These are phyloP conservation scores for Papiliotrema fonsecae DNA, from an alignment of 1,284 basidiomycete genomes.

Conservation along the genomic window DNA sequence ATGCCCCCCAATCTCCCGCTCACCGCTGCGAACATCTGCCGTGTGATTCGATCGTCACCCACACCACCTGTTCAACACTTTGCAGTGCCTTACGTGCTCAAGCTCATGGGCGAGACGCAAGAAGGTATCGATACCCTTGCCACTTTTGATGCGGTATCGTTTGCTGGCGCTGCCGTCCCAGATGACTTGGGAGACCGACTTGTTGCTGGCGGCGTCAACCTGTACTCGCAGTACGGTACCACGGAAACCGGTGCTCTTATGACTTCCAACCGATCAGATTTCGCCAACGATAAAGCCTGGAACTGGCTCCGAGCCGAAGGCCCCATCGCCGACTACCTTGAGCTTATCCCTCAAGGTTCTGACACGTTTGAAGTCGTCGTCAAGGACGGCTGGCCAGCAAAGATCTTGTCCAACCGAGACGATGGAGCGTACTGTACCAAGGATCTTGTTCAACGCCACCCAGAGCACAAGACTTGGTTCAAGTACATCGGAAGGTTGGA, in stretches of 20 bases:
- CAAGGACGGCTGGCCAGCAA: conserved; percentile 56
- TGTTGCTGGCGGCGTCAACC: conserved; percentile 53
- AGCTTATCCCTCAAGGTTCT: conserved; percentile 51
- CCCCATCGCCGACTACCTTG: conserved; percentile 49
- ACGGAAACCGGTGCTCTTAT: conserved; percentile 47
- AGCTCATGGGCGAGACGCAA: conserved; percentile 54
- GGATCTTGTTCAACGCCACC: conserved; percentile 56
- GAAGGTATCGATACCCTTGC: conserved; percentile 52
- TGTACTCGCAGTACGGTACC: conserved; percentile 57
- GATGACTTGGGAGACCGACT: conserved; percentile 58
- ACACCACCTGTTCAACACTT: conserved; percentile 45
- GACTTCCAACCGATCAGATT: conserved; percentile 53
- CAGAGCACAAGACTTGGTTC: conserved; percentile 49
- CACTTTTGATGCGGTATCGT: conserved; percentile 54
- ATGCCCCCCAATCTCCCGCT: conserved; percentile 56
- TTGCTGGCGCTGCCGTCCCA: conserved; percentile 44
- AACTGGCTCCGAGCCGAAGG: conserved; percentile 54
- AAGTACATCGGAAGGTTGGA: conserved; percentile 60
- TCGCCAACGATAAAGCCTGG: conserved; percentile 56
- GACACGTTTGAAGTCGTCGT: conserved; percentile 56
- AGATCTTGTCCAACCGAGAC: conserved; percentile 55
- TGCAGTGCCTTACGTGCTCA: conserved; percentile 51
- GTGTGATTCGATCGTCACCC: conserved; percentile 35
- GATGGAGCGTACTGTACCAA: conserved; percentile 60
- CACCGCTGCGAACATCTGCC: conserved; percentile 53